Evolutionary conservation across 768 basidiomycete genomes (phyloP).

Genomic region (Serendipita indica): DNA sequence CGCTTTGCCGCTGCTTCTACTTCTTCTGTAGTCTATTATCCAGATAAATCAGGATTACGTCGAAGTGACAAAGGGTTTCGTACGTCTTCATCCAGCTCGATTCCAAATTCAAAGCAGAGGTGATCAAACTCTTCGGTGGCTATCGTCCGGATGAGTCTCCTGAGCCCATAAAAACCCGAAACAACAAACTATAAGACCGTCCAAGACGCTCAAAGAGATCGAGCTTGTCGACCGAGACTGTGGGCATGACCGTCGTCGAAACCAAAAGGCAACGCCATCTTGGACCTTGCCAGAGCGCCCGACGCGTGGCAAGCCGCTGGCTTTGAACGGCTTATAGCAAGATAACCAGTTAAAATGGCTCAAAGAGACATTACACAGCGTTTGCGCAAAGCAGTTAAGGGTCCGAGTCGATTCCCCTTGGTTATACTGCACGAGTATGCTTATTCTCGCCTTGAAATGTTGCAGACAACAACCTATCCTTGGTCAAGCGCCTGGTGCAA

Average conservation of each 20-base stretch:
- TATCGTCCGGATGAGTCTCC: slow-evolving; percentile 25
- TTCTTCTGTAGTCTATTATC: slow-evolving; percentile 65
- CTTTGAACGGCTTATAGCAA: no score
- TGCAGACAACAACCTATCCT: slow-evolving; percentile 85
- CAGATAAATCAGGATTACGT: not conserved
- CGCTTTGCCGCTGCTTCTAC: slow-evolving; percentile 71
- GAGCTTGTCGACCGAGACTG: slow-evolving; percentile 87
- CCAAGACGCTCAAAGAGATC: slow-evolving; percentile 85
- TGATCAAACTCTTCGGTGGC: slow-evolving; percentile 91
- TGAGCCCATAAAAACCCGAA: slow-evolving; percentile 9
- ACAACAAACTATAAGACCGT: slow-evolving; percentile 53
- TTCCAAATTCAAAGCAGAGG: slow-evolving; percentile 91
- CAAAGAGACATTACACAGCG: no score
- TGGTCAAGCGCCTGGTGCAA: slow-evolving; percentile 77
- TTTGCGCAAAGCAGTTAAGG: slow-evolving; percentile 68
- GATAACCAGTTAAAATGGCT: no score
- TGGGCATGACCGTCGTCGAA: slow-evolving; percentile 50
- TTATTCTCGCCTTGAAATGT: slow-evolving; percentile 9
- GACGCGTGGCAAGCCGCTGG: no score
- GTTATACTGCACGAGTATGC: slow-evolving; percentile 11
- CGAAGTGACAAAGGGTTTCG: slow-evolving; percentile 25
- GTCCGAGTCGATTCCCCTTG: slow-evolving; percentile 23
- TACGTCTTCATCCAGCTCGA: slow-evolving; percentile 97
- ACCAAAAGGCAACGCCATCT: not conserved
- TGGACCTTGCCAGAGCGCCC: not conserved